These are phyloP conservation scores for Coleophoma crateriformis DNA, from an alignment of 2,329 filamentous ascomycete genomes.

Conservation along the genomic window DNA sequence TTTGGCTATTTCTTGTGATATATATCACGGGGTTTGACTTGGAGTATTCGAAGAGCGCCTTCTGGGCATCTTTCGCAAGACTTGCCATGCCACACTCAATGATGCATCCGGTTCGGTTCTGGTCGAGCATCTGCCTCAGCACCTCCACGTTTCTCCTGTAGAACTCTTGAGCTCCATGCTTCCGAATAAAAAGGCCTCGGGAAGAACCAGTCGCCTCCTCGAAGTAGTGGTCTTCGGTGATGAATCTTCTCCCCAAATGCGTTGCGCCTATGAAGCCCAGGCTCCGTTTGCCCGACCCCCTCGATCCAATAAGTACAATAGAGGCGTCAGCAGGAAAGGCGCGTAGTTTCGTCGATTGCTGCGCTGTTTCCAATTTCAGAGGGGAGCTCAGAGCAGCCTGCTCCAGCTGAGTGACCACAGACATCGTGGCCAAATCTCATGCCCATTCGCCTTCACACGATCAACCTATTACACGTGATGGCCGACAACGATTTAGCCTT, in stretches of 20 bases:
- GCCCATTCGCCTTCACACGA: background rate
- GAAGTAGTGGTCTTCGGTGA: conserved; percentile 67
- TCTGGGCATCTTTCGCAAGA: conserved; percentile 28
- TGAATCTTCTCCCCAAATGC: conserved; percentile 60
- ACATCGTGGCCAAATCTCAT: conserved; percentile 11
- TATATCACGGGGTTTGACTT: conserved; percentile 66
- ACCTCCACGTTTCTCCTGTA: conserved; percentile 58
- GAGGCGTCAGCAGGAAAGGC: conserved; percentile 48
- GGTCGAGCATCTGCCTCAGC: conserved; percentile 51
- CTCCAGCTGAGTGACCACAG: conserved; percentile 19
- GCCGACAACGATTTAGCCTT: background rate
- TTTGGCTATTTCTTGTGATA: conserved; percentile 57
- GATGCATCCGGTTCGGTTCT: conserved; percentile 55
- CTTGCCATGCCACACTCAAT: conserved; percentile 67
- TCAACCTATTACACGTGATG: conserved; percentile 3
- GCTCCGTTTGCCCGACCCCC: conserved; percentile 71
- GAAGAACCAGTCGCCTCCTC: conserved; percentile 57
- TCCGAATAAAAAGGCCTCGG: conserved; percentile 56
- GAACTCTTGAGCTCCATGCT: conserved; percentile 56
- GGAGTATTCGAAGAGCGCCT: conserved; percentile 56
- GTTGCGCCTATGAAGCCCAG: conserved; percentile 70
- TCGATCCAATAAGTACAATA: conserved; percentile 67
- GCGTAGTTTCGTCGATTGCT: conserved; percentile 13
- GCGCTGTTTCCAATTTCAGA: conserved; percentile 13
- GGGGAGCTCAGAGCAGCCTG: conserved; percentile 7